A percentile compares a stretch with the other conserved stretches of the same genome.
These are phyloP conservation scores for Trichoderma sp. DNA, from an alignment of 2,329 filamentous ascomycete species.

Conservation along the genomic window DNA sequence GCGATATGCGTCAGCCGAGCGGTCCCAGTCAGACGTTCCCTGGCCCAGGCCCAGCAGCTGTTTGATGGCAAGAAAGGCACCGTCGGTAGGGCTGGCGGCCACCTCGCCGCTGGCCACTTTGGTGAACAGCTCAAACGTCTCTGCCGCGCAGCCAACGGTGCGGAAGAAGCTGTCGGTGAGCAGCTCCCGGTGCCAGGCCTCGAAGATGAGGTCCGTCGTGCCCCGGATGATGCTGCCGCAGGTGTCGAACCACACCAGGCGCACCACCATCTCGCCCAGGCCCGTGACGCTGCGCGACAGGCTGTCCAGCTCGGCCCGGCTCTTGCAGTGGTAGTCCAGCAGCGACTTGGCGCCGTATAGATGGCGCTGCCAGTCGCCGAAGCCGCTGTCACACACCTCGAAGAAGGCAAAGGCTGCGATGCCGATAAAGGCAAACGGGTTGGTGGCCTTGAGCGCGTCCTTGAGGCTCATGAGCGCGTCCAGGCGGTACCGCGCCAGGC, in stretches of 20 bases:
- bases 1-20: slow-evolving; percentile 37
- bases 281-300: slow-evolving; percentile 40
- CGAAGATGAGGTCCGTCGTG: slow-evolving; percentile 38
- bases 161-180: slow-evolving; percentile 40
- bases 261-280: slow-evolving; percentile 41
- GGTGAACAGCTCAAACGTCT: slow-evolving; percentile 42
- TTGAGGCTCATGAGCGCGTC: slow-evolving; percentile 42
- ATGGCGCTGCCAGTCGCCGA: slow-evolving; percentile 44
- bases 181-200: slow-evolving; percentile 44
- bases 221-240: slow-evolving; percentile 35
- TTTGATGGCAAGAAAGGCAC: slow-evolving; percentile 33
- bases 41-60: slow-evolving; percentile 31
- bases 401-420: slow-evolving; percentile 49
- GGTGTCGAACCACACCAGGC: slow-evolving; percentile 46
- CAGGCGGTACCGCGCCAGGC: slow-evolving; percentile 33
- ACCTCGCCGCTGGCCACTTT: slow-evolving; percentile 34
- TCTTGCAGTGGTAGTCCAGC: slow-evolving; percentile 44
- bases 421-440: slow-evolving; percentile 46
- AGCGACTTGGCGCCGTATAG: slow-evolving; percentile 44
- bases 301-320: slow-evolving; percentile 37
- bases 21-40: slow-evolving; percentile 29
- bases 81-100: slow-evolving; percentile 23
- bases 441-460: slow-evolving; percentile 41
- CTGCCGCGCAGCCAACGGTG: slow-evolving; percentile 42
- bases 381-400: slow-evolving; percentile 45